Evolutionary conservation across 2,329 filamentous ascomycete genomes (phyloP).

Genomic region (Penicillium vulpinum): DNA sequence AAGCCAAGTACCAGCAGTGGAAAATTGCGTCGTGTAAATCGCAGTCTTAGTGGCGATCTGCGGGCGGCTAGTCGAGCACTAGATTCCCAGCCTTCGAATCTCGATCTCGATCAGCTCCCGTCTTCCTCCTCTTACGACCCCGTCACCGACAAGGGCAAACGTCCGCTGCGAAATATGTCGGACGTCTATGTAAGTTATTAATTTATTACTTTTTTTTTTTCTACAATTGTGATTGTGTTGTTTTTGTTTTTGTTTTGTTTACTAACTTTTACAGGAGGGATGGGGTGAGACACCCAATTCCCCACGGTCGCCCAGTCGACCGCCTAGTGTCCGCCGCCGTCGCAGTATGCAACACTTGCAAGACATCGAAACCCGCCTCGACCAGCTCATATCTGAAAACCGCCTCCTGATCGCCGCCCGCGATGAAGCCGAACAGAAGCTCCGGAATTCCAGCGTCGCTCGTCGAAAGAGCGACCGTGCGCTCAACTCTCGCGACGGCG

Average conservation of each 20-base stretch:
- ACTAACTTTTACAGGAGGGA: conserved; percentile 68
- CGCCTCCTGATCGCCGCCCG: conserved; percentile 73
- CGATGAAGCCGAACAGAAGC: conserved; percentile 64
- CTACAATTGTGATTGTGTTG: conserved; percentile 11
- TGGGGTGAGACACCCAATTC: conserved; percentile 83
- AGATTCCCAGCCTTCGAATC: conserved; percentile 35
- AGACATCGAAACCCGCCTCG: conserved; percentile 82
- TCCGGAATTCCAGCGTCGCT: conserved; percentile 57
- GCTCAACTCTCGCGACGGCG: conserved; percentile 64
- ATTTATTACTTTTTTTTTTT: conserved; percentile 16
- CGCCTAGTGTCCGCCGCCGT: conserved; percentile 92
- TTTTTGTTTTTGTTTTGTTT: conserved; percentile 28
- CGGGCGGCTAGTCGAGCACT: conserved; percentile 62
- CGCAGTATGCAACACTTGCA: conserved; percentile 93
- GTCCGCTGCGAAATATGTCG: conserved; percentile 80
- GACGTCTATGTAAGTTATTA: conserved; percentile 82
- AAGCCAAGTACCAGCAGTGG: conserved; percentile 51
- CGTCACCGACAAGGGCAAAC: conserved; percentile 83
- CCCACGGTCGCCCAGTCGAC: conserved; percentile 87
- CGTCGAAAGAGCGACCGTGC: conserved; percentile 57
- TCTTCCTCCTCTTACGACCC: conserved; percentile 66
- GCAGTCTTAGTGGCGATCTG: conserved; percentile 73
- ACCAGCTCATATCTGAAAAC: conserved; percentile 84
- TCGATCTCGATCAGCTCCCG: conserved; percentile 41
- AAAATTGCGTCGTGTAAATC: conserved; percentile 67